These are phyloP conservation scores for Tulasnella sp. DNA, from an alignment of 768 basidiomycete genomes.

Conservation along the genomic window DNA sequence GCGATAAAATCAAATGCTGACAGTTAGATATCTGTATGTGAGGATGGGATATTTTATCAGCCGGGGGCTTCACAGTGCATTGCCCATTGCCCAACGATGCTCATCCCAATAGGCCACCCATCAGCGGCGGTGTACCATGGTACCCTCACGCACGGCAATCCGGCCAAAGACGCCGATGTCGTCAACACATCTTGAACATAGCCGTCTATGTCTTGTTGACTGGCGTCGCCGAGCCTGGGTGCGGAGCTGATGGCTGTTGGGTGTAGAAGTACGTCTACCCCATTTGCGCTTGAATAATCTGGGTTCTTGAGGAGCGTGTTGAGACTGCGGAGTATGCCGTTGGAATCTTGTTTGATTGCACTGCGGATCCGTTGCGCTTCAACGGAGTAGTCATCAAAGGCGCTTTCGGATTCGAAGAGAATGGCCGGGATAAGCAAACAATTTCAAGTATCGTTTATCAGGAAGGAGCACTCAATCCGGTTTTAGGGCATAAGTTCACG, in stretches of 20 bases:
- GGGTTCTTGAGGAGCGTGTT: conserved; percentile 43
- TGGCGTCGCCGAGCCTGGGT: conserved; percentile 48
- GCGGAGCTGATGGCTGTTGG: conserved; percentile 86
- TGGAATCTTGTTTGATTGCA: conserved; percentile 68
- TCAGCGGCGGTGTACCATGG: conserved; percentile 51
- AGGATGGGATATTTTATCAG: too few species aligned
- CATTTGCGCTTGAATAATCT: not conserved
- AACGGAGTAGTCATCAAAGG: conserved; percentile 95
- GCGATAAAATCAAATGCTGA: too few species aligned
- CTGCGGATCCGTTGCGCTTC: conserved; percentile 82
- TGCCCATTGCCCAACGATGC: conserved; percentile 88
- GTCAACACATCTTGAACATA: conserved; percentile 93
- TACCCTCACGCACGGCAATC: conserved; percentile 76
- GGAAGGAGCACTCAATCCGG: too few species aligned
- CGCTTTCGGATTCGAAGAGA: too few species aligned
- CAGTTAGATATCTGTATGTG: too few species aligned
- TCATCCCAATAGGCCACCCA: conserved; percentile 81
- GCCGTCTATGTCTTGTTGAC: conserved; percentile 44
- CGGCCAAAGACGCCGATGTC: conserved; percentile 86
- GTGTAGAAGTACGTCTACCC: conserved; percentile 78
- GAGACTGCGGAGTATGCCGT: conserved; percentile 58
- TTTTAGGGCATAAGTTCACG: too few species aligned
- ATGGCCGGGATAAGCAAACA: too few species aligned
- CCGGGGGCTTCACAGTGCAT: too few species aligned
- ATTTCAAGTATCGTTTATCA: too few species aligned